Percentiles rank a stretch among this genome's conserved stretches.
phyloP scores from a whole-genome alignment of 2,329 filamentous ascomycete species.

The Volutella citrinella region DNA sequence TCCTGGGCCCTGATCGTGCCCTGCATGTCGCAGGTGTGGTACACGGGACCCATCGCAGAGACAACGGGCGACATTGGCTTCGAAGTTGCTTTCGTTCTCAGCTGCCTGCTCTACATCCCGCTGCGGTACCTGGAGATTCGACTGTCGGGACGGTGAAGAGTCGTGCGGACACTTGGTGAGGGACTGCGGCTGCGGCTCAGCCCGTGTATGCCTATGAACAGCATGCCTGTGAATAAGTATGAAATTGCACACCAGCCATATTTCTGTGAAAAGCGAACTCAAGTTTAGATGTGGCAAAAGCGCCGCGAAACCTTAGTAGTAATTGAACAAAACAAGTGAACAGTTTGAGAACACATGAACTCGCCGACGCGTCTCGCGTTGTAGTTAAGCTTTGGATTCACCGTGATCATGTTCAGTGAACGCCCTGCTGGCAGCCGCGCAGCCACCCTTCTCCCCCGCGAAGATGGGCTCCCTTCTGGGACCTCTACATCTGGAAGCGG shows the following conservation, averaged over 20 bases:
- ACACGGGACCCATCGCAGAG: slow-evolving; percentile 56
- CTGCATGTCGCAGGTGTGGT: slow-evolving; percentile 60
- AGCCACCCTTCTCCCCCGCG: no score
- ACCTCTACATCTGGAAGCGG: no score
- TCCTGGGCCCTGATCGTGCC: slow-evolving; percentile 53
- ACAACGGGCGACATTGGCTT: slow-evolving; percentile 64
- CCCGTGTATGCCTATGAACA: not conserved
- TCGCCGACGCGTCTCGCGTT: no score
- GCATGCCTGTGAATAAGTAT: slow-evolving; percentile 2
- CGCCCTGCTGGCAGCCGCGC: no score
- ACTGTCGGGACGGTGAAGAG: slow-evolving; percentile 21
- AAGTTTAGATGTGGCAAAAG: no score
- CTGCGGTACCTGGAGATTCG: slow-evolving; percentile 45
- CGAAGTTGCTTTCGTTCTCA: slow-evolving; percentile 57
- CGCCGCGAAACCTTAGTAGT: no score
- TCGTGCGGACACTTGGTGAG: not conserved
- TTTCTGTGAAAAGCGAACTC: no score
- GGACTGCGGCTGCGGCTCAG: not conserved
- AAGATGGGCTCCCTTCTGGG: not conserved
- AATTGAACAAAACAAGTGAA: no score
- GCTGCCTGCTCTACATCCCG: slow-evolving; percentile 45
- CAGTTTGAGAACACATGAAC: no score
- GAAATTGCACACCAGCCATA: no score
- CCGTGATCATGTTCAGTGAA: no score
- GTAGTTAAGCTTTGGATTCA: no score